These are phyloP conservation scores for Metarhizium anisopliae DNA, from an alignment of 2,329 filamentous ascomycete genomes.

Conservation along the genomic window DNA sequence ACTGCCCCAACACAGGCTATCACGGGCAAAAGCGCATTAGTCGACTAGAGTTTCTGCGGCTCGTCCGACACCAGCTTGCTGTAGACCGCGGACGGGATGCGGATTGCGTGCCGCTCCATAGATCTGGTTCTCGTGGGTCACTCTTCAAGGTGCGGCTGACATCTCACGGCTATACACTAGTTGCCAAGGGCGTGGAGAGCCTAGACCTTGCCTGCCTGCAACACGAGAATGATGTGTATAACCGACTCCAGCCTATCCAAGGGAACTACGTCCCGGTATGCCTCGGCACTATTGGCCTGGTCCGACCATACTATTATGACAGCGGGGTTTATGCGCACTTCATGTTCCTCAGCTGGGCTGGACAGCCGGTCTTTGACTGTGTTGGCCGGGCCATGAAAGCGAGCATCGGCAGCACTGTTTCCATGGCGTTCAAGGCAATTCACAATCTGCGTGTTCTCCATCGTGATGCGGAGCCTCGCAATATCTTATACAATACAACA, in stretches of 20 bases:
- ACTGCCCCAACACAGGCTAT: too few relatives aligned
- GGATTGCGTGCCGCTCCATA: too few relatives aligned
- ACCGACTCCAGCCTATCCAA: slow-evolving; percentile 19
- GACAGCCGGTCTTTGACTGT: slow-evolving; percentile 9
- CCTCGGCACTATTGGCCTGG: slow-evolving; percentile 20
- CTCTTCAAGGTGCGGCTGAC: slow-evolving; percentile 29
- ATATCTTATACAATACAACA: slow-evolving; percentile 21
- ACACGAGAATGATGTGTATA: slow-evolving; percentile 23
- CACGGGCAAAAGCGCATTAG: too few relatives aligned
- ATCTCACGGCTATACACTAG: slow-evolving; percentile 26
- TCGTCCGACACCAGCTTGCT: too few relatives aligned
- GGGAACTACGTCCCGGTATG: slow-evolving; percentile 25
- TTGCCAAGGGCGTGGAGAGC: slow-evolving; percentile 28
- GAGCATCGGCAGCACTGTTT: background rate
- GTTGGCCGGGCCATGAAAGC: background rate
- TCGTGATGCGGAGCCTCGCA: slow-evolving; percentile 19
- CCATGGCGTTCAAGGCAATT: slow-evolving; percentile 5
- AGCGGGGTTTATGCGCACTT: slow-evolving; percentile 20
- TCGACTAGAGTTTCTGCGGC: too few relatives aligned
- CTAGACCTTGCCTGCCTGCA: slow-evolving; percentile 12
- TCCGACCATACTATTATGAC: slow-evolving; percentile 21
- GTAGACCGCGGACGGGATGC: too few relatives aligned
- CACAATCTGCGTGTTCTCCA: slow-evolving; percentile 16
- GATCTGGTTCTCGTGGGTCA: slow-evolving; percentile 18
- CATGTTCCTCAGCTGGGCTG: slow-evolving; percentile 23